Evolutionary conservation across 2,329 filamentous ascomycete species (phyloP), one percentile per base, ranked within the genome.

Genomic region (Apiospora koreana): DNA sequence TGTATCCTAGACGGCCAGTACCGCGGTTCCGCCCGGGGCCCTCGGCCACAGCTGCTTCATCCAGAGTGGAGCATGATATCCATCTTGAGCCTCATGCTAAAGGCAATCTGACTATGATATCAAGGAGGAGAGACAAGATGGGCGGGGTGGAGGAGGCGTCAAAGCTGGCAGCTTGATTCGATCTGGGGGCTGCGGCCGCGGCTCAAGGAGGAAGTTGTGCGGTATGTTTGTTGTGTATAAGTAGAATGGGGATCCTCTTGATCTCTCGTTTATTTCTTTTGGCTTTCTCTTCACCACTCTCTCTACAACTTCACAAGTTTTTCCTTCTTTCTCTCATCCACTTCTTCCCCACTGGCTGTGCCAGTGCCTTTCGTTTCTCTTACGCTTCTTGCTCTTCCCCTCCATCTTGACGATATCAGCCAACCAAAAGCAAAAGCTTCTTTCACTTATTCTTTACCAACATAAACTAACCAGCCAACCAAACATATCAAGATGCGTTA

Each of bases 401-500:
- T 58, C 28, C 18, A 35, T 58, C 50, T 58, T 35, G 28, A 58
- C 8, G 18, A n/a, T 50, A 54, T 28, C 25, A 16, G 5, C 48
- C 12, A 28, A 16, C 48, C 48, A 12, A 54, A 31, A 31, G 48
- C 48, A 38, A 62, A 67, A 28, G 42, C 25, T 43, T 43, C 54
- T 62, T 67, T 21, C 25, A 16, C 42, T 31, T 35, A 0, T 35
- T 31, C n/a, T 35, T 28, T n/a, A 21, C 16, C 10, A 7, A 66
- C n/a, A 46, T 16, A 41, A 35, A 48, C 35, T 16, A 21, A 66
- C 35, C 16, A n/a, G 5, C 41, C 25, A 66, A 41, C 41, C 42
- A 43, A 9, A 46, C n/a, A 43, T 48, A 14, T 42, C 77, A 81
- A 76, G 50, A 83, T 83, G 81, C 80, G 76, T 75, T 79, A 72